A percentile compares a stretch with the other conserved stretches of the same genome.
Evolutionary conservation across 2,329 filamentous ascomycete genomes (phyloP).

Genomic region (Aschersonia sp.): DNA sequence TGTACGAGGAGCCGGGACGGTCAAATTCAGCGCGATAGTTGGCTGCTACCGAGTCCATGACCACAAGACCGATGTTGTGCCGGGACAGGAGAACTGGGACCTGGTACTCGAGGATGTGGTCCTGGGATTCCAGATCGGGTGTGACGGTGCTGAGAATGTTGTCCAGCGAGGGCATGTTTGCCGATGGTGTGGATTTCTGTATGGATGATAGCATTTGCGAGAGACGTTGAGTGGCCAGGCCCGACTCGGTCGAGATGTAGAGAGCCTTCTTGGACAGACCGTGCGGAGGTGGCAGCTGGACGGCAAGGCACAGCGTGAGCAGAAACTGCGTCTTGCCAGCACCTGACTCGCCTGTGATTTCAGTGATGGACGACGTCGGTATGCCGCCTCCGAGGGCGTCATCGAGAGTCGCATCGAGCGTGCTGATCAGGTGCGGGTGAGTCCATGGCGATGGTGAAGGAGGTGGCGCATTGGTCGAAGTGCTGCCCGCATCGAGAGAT

Average conservation of each 20-base stretch:
- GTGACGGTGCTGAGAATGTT: conserved; percentile 69
- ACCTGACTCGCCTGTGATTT: conserved; percentile 86
- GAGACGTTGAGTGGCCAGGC: conserved; percentile 69
- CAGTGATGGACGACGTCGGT: conserved; percentile 67
- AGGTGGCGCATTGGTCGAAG: background rate
- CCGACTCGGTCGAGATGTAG: conserved; percentile 88
- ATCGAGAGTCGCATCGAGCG: conserved; percentile 64
- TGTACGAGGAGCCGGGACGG: conserved; percentile 27
- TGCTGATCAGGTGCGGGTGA: conserved; percentile 45
- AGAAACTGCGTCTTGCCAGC: conserved; percentile 93
- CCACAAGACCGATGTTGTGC: conserved; percentile 64
- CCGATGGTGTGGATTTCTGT: conserved; percentile 34
- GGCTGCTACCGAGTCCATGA: conserved; percentile 85
- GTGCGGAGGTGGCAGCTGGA: conserved; percentile 62
- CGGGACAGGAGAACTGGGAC: conserved; percentile 71
- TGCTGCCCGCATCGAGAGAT: too few relatives aligned
- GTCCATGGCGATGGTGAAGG: background rate
- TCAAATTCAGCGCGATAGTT: conserved; percentile 93
- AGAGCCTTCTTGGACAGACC: conserved; percentile 63
- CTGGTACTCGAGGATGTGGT: conserved; percentile 88
- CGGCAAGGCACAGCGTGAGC: conserved; percentile 67
- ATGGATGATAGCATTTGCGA: conserved; percentile 54
- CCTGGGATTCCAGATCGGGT: conserved; percentile 84
- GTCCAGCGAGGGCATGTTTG: conserved; percentile 47
- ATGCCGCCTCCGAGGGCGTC: conserved; percentile 60